Evolutionary conservation across 2,329 filamentous ascomycete species (phyloP).

Genomic region (Aspergillus uvarum): DNA sequence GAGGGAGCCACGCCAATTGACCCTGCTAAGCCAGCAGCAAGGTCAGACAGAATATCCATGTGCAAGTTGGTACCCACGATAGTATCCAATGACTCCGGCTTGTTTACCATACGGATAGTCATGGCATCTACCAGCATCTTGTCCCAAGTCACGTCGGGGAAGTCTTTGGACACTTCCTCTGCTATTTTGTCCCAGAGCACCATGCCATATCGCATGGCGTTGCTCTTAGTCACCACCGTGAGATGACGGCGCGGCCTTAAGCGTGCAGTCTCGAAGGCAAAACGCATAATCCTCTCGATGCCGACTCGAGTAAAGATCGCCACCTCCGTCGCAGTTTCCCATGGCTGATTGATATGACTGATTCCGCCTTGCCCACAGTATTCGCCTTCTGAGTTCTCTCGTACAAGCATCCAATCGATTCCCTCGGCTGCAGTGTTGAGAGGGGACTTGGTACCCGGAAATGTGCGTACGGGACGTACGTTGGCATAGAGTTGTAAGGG

Average conservation of each 20-base stretch:
- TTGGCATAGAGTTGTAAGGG: conserved; percentile 59
- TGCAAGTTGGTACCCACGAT: conserved; percentile 56
- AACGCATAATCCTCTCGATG: conserved; percentile 53
- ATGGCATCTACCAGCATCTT: conserved; percentile 60
- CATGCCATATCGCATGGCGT: conserved; percentile 56
- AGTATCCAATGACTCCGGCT: conserved; percentile 52
- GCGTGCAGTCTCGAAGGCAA: conserved; percentile 54
- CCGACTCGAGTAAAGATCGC: conserved; percentile 55
- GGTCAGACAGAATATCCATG: conserved; percentile 67
- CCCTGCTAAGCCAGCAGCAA: conserved; percentile 67
- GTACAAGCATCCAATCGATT: conserved; percentile 57
- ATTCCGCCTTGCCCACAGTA: conserved; percentile 57
- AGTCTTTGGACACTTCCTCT: conserved; percentile 48
- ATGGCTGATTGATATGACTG: conserved; percentile 51
- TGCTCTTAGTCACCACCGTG: conserved; percentile 57
- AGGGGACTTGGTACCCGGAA: conserved; percentile 54
- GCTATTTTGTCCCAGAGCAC: conserved; percentile 59
- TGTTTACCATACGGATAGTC: conserved; percentile 56
- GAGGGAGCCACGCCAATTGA: conserved; percentile 71
- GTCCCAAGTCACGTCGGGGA: conserved; percentile 52
- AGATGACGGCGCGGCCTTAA: conserved; percentile 50
- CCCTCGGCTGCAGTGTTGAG: conserved; percentile 50
- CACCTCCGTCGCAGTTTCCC: conserved; percentile 55
- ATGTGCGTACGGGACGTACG: conserved; percentile 51
- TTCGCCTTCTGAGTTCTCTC: conserved; percentile 58